Base-by-base conservation (phyloP, 176 grass and related monocot genomes). In the Metroxylon sagu region DNA sequence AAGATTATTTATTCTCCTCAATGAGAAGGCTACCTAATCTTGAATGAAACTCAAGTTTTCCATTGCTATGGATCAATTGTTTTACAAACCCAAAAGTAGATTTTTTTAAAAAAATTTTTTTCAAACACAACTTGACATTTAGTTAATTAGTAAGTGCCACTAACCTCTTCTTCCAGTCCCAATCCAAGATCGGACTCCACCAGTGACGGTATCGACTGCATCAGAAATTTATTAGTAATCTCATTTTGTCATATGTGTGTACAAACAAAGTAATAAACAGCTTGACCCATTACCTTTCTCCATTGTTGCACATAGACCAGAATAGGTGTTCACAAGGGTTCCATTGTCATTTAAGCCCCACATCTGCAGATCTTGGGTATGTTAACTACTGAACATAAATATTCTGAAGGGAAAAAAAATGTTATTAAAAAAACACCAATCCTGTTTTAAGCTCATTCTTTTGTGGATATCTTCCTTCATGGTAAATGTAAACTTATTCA, bases 281-380 rank as follows among this genome's bases (percentile, higher is more conserved):
- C 35, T 17, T 62, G 12, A 81, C 67, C 69, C 69, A 8, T 62
- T 25, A 74, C 74, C 48, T 21, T 81, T 63, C 63, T 76, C 52
- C 60, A 65, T 66, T 48, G 21, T 84, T 53, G 86, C 90, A 72
- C 90, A 95, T 70, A 86, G 71, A 59, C 66, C 80, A 58, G 90
- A 95, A 64, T 95, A 95, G 76, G 71, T 84, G 63, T 85, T 95
- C 53, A 89, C 76, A 53, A 95, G 85, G 26, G 84, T 89, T 79
- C 86, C 90, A 75, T 86, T 85, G 26, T 76, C 69, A 86, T 89
- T 89, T 69, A 95, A 71, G 23, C 88, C 60, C 85, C 85, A 95
- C 29, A 95, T 84, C 90, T 95, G 61, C 65, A 76, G 50, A 83
- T 58, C 57, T 25, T 18, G 19, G 64, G 68, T 67, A 58, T 26